Percentiles rank a stretch among this genome's conserved stretches.
Evolutionary conservation across 495 filamentous ascomycete genomes (phyloP).

Genomic region (Hypoxylon perforatum): DNA sequence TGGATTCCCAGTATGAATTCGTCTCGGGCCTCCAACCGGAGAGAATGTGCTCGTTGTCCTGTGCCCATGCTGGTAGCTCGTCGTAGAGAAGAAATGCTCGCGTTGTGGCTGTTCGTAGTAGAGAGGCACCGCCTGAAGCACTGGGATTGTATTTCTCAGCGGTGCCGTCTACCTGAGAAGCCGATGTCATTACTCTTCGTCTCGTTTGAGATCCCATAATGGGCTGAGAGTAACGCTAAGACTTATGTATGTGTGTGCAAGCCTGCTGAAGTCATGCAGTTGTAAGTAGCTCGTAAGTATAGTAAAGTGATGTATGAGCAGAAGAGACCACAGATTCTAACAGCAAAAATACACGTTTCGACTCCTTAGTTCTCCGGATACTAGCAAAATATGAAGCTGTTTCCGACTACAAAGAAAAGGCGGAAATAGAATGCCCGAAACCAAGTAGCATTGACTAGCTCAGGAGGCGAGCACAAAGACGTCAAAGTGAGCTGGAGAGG

Average conservation of each 20-base stretch:
- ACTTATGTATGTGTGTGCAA: not conserved
- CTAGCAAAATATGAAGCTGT: constrained; percentile 72
- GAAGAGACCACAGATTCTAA: too few relatives aligned
- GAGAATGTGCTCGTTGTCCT: constrained; percentile 1
- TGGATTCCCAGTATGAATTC: constrained; percentile 1
- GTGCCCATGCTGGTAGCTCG: constrained; percentile 3
- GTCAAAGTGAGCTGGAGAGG: too few relatives aligned
- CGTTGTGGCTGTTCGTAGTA: not conserved
- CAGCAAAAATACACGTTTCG: too few relatives aligned
- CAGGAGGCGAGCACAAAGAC: too few relatives aligned
- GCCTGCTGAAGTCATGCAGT: not conserved
- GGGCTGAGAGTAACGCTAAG: not conserved
- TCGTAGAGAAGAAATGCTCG: constrained; percentile 1
- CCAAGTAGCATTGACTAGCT: too few relatives aligned
- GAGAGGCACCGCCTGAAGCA: not conserved
- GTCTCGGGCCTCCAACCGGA: not conserved
- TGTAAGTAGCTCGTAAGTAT: too few relatives aligned
- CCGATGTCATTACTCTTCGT: not conserved
- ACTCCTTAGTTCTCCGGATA: too few relatives aligned
- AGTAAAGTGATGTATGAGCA: too few relatives aligned
- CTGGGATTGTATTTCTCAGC: not conserved
- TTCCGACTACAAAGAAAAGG: constrained; percentile 54
- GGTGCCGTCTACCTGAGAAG: not conserved
- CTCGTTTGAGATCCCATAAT: not conserved
- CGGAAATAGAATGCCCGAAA: too few relatives aligned